A percentile compares a stretch with the other conserved stretches of the same genome.
Evolutionary conservation across 345 rosid species (phyloP).

Genomic region (Hevea brasiliensis): DNA sequence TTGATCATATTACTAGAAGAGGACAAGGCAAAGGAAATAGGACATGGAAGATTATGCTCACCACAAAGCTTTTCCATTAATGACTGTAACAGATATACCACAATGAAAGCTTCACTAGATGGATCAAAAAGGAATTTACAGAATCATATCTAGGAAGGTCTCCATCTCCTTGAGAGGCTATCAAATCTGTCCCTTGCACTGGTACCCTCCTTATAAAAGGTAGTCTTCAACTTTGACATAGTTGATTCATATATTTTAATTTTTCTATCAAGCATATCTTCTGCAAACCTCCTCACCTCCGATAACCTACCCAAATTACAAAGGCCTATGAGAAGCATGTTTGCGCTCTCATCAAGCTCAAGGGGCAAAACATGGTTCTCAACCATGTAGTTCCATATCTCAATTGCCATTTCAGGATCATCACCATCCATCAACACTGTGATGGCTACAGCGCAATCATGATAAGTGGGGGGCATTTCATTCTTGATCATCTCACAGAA

Average conservation of each 20-base stretch:
- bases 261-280: constrained; percentile 48
- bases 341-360: constrained; percentile 48
- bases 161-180: constrained; percentile 47
- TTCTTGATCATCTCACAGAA: constrained; percentile 61
- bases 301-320: constrained; percentile 44
- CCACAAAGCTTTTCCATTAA: background rate
- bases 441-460: constrained; percentile 46
- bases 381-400: constrained; percentile 57
- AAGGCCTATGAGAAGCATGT: constrained; percentile 51
- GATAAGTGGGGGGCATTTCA: constrained; percentile 43
- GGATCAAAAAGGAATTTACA: constrained; percentile 4
- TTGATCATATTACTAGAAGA: background rate
- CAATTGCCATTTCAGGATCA: constrained; percentile 58
- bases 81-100: background rate
- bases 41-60: background rate
- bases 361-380: constrained; percentile 41
- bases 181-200: constrained; percentile 48
- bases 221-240: constrained; percentile 46
- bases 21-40: background rate
- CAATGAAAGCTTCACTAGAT: background rate
- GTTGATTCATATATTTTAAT: constrained; percentile 42
- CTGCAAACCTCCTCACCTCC: constrained; percentile 44
- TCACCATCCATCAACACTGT: constrained; percentile 41
- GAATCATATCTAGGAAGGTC: constrained; percentile 22
- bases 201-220: constrained; percentile 37